Evolutionary conservation across 495 filamentous ascomycete genomes (phyloP).

Genomic region (Platismatia glauca): DNA sequence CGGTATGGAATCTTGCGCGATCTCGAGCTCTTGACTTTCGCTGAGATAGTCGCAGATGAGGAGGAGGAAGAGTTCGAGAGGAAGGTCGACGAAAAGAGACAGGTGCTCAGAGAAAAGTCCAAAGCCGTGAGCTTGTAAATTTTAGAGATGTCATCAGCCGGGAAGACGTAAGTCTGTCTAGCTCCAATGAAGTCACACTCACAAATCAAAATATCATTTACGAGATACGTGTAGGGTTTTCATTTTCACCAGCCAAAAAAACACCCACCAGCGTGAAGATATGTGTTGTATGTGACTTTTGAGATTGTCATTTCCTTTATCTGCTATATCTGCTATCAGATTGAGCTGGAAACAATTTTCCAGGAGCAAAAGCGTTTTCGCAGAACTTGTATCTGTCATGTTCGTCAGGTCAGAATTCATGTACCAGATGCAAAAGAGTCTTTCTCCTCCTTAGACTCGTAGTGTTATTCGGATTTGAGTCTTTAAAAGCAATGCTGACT

Average conservation of each 20-base stretch:
- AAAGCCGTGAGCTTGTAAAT: not conserved
- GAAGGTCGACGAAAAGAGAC: not conserved
- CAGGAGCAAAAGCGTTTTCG: too few relatives aligned
- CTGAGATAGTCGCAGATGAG: not conserved
- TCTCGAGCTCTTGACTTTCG: not conserved
- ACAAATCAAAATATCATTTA: too few relatives aligned
- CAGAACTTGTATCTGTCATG: too few relatives aligned
- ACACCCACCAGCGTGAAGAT: not conserved
- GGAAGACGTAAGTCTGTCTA: too few relatives aligned
- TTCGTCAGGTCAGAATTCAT: not conserved
- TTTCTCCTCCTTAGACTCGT: not conserved
- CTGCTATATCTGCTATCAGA: not conserved
- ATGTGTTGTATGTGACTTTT: not conserved
- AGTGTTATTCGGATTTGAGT: not conserved
- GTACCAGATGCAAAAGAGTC: not conserved
- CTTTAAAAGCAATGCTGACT: too few relatives aligned
- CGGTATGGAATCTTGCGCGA: not conserved
- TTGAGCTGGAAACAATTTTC: not conserved
- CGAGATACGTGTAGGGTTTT: too few relatives aligned
- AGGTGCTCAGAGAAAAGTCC: not conserved
- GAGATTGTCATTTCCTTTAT: not conserved
- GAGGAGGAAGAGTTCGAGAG: constrained; percentile 1
- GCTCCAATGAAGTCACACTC: too few relatives aligned
- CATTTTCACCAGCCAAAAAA: not conserved
- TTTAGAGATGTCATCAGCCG: not conserved